Evolutionary conservation across 2,329 filamentous ascomycete species (phyloP), one percentile per base, ranked within the genome.

Genomic region (Colletotrichum tanaceti): DNA sequence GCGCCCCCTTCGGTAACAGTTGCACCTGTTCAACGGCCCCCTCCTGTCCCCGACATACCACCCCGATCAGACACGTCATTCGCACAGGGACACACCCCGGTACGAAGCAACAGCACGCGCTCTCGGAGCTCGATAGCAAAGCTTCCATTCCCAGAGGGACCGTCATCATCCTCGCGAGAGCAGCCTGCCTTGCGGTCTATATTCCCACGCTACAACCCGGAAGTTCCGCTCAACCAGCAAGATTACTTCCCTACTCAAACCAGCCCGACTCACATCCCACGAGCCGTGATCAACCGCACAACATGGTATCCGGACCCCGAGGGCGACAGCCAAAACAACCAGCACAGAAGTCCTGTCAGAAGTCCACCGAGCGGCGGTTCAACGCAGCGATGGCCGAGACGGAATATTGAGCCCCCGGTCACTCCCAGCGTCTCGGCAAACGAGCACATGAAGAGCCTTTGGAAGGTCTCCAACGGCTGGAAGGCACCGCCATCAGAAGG

Each of bases 161-260:
- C 76, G 1, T 67, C 74, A 5, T 72, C 74, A 24, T 70, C 76
- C 52, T 59, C 68, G 6, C 63, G 58, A 39, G 52, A 66, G 39
- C 70, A 59, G 78, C 83, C 38, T 6, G 80, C 85, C 0, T 84
- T 92, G 73, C 86, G 87, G 39, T 94, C 91, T 28, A 93, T 94
- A 73, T 94, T 94, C 73, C 92, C 92, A 9, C 85, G 86, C 38
- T 94, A 93, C 75, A 89, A 94, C 74, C 90, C 89, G 3, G 85
- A 85, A 1, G 76, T 93, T 28, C 83, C 91, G 5, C 84, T 93
- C 3, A 84, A 88, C 63, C 87, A 89, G 65, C 92, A 94, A 74
- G 79, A 87, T 54, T 94, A 94, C 79, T 91, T 86, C 57, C 91
- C 91, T 2, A 90, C 87, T 0, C 88, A 91, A 75, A 80, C 85